phyloP scores from a whole-genome alignment of 805 yeast species.

The Starmerella bombi region DNA sequence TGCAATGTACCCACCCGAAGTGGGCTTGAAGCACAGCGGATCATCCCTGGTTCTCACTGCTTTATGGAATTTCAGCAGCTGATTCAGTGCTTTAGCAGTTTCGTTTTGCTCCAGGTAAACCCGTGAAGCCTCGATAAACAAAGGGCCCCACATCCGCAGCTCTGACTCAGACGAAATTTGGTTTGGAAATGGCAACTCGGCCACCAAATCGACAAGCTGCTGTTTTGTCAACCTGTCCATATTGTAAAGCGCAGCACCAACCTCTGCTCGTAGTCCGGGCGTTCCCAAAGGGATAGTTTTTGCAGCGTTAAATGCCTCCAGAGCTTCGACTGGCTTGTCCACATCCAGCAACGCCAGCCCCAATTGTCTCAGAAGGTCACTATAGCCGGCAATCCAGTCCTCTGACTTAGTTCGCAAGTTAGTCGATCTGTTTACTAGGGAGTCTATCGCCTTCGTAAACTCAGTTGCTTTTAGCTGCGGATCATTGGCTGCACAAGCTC shows the following conservation, averaged over 20 bases:
- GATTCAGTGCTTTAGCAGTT: conserved; percentile 19
- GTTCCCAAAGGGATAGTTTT: conserved; percentile 23
- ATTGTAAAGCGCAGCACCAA: conserved; percentile 19
- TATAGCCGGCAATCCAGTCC: conserved; percentile 27
- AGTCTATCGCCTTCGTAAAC: conserved; percentile 20
- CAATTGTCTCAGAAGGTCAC: conserved; percentile 24
- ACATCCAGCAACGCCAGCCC: conserved; percentile 21
- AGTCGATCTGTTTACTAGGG: conserved; percentile 14
- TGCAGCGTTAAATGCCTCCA: conserved; percentile 23
- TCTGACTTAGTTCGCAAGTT: conserved; percentile 20
- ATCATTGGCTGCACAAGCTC: conserved; percentile 7
- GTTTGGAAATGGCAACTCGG: not conserved
- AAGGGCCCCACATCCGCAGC: conserved; percentile 8
- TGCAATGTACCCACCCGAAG: conserved; percentile 20
- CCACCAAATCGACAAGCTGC: not conserved
- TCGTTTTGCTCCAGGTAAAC: conserved; percentile 9
- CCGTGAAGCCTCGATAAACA: conserved; percentile 20
- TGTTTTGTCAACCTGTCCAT: not conserved
- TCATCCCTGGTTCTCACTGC: conserved; percentile 15
- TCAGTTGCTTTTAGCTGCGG: conserved; percentile 11
- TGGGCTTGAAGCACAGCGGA: conserved; percentile 15
- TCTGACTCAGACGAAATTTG: conserved; percentile 5
- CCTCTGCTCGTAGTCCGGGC: conserved; percentile 18
- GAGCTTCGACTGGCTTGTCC: conserved; percentile 17
- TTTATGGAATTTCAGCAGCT: conserved; percentile 20